Evolutionary conservation across 1,284 basidiomycete species (phyloP).

Genomic region (Ganoderma multipileum): DNA sequence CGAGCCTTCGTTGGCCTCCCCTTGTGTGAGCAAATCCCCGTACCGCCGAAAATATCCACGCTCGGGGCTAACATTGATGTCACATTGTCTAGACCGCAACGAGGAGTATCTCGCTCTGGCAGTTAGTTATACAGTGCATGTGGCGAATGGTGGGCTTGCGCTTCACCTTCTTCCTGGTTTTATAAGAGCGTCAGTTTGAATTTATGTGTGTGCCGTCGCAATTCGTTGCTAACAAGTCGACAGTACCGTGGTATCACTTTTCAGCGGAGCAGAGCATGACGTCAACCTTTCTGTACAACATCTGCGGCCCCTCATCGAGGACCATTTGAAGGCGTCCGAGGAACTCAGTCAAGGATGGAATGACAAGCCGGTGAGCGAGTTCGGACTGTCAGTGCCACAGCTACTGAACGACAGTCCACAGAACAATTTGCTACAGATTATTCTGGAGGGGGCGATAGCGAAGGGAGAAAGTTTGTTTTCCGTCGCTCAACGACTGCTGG

Average conservation of each 20-base stretch:
- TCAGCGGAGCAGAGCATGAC: background rate
- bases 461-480: constrained; percentile 39
- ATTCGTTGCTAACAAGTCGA: background rate
- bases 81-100: constrained; percentile 20
- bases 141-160: constrained; percentile 7
- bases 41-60: background rate
- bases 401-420: constrained; percentile 18
- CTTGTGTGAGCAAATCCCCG: constrained; percentile 37
- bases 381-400: background rate
- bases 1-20: constrained; percentile 53
- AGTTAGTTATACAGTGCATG: constrained; percentile 8
- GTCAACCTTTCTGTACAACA: background rate
- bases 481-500: constrained; percentile 47
- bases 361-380: background rate
- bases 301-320: background rate
- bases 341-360: background rate
- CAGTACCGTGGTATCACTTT: background rate
- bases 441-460: constrained; percentile 46
- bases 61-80: background rate
- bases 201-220: background rate
- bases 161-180: constrained; percentile 18
- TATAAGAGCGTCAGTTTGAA: background rate
- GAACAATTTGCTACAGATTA: constrained; percentile 53
- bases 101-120: constrained; percentile 22
- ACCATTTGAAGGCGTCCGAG: background rate